Conservation (phyloP, 192 early-diverging fungal genomes). For the Coemansia sp. region DNA sequence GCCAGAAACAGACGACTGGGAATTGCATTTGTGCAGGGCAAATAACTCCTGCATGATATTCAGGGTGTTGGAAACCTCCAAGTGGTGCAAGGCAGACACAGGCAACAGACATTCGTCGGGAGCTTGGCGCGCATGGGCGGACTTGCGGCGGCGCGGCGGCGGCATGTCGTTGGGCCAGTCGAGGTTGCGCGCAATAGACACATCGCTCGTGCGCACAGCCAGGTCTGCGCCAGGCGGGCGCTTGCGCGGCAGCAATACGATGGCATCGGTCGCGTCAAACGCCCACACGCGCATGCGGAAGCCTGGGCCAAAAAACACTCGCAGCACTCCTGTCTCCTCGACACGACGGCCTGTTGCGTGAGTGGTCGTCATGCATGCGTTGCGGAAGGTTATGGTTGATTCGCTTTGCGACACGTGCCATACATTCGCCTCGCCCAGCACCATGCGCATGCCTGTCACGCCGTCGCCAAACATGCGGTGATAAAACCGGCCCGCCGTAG, state of each 20-base stretch:
- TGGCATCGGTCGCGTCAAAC: slow-evolving; percentile 26
- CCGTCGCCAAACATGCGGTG: slow-evolving; percentile 40
- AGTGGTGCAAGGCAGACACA: slow-evolving; percentile 27
- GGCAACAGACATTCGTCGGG: slow-evolving; percentile 49
- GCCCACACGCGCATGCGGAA: slow-evolving; percentile 48
- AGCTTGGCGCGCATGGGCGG: slow-evolving; percentile 34
- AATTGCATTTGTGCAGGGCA: slow-evolving; percentile 12
- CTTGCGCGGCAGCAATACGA: slow-evolving; percentile 33
- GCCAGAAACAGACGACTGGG: not conserved
- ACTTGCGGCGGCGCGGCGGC: slow-evolving; percentile 35
- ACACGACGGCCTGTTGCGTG: slow-evolving; percentile 41
- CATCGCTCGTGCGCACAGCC: slow-evolving; percentile 25
- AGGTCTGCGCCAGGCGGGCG: slow-evolving; percentile 32
- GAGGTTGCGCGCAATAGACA: slow-evolving; percentile 40
- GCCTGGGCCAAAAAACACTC: slow-evolving; percentile 29
- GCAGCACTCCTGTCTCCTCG: slow-evolving; percentile 38
- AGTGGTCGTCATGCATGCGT: slow-evolving; percentile 30
- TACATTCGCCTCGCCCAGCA: slow-evolving; percentile 22
- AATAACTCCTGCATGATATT: slow-evolving; percentile 26
- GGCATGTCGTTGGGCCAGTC: slow-evolving; percentile 35
- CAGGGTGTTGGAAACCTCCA: slow-evolving; percentile 43
- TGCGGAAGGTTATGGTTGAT: slow-evolving; percentile 30
- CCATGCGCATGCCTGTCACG: slow-evolving; percentile 31
- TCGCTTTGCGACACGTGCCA: slow-evolving; percentile 7
- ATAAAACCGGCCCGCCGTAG: slow-evolving; percentile 44